Percentiles rank a stretch among this genome's conserved stretches.
Conservation (phyloP, 2,329 filamentous ascomycete species). For the Aspergillus pseudoterreus region DNA sequence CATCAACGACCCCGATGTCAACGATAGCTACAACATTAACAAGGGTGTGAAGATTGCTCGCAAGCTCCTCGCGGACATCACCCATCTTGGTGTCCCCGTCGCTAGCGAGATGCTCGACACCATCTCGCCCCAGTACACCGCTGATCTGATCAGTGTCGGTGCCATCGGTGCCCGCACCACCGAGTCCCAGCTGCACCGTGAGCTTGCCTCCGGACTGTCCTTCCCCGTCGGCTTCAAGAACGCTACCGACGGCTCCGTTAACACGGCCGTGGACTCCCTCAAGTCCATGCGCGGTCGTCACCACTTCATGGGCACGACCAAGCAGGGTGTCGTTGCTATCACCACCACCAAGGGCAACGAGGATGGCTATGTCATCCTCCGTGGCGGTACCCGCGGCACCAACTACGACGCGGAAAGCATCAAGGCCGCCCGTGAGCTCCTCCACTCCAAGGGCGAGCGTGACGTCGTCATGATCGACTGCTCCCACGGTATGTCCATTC, state of each 20-base stretch:
- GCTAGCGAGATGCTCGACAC: conserved; percentile 98
- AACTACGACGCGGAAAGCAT: conserved; percentile 89
- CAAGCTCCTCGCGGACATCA: conserved; percentile 88
- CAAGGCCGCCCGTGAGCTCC: conserved; percentile 68
- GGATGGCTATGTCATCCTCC: conserved; percentile 92
- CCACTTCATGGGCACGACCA: conserved; percentile 97
- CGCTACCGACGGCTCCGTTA: conserved; percentile 85
- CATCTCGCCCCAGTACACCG: conserved; percentile 94
- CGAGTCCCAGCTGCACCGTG: conserved; percentile 90
- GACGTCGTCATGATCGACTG: conserved; percentile 96
- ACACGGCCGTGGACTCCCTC: conserved; percentile 90
- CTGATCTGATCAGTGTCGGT: conserved; percentile 89
- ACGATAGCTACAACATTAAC: conserved; percentile 97
- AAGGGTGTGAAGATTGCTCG: conserved; percentile 89
- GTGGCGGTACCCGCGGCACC: conserved; percentile 83
- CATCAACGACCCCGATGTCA: conserved; percentile 97
- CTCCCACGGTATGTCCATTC: conserved; percentile 61
- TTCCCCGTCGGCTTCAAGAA: conserved; percentile 99
- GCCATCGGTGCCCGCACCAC: conserved; percentile 93
- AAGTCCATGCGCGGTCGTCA: conserved; percentile 64
- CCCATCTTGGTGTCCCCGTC: conserved; percentile 81
- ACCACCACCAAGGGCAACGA: conserved; percentile 89
- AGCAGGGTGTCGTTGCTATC: conserved; percentile 91
- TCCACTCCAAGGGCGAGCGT: conserved; percentile 77
- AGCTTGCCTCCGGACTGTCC: conserved; percentile 86